Evolutionary conservation across 306 rosid genomes (phyloP), one percentile per base, ranked within the genome.

Genomic region (Rosa multiflora): DNA sequence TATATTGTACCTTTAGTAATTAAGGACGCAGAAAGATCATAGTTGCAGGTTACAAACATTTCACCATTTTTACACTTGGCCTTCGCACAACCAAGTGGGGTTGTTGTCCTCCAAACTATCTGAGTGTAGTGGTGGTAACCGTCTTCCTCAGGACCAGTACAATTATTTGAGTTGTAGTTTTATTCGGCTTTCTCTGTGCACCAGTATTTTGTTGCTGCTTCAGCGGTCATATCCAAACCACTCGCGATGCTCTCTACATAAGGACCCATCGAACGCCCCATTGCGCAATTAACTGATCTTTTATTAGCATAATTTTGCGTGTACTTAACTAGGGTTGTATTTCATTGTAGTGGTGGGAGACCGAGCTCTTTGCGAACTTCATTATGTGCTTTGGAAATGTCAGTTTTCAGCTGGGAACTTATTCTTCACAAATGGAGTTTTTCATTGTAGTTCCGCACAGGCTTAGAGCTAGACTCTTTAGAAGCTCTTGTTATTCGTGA

Each of bases 71-170:
- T 3, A 53, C 95, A 88, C 79, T 79, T 81, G 1, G 86, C 80
- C 62, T 76, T 83, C 2, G 85, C 93, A 63, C 91, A 91, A 6
- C 93, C 96, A 23, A 90, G 74, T 44, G 72, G 83, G 20, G 76
- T 37, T 0, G 91, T 61, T 11, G 29, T 46, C 5, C 81, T 81
- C 86, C 87, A 83, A 9, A 91, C 88, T 15, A 91, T 70, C 63
- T 84, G 88, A 43, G 95, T 89, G 35, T 91, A 89, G 63, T 89
- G 92, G 6, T 39, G 8, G 29, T 93, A 91, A 51, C 88, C 92
- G 4, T 84, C 89, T 0, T 84, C 83, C 35, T 63, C 69, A 13
- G 43, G 1, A 18, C 82, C 40, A 0, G 79, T 83, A 55, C 93
- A 91, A 1, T 78, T 17, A 75, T 88, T 88, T 1, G 90, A 53